A percentile compares a stretch with the other conserved stretches of the same genome.
phyloP scores from a whole-genome alignment of 805 yeast species.

The Lachancea sp. region DNA sequence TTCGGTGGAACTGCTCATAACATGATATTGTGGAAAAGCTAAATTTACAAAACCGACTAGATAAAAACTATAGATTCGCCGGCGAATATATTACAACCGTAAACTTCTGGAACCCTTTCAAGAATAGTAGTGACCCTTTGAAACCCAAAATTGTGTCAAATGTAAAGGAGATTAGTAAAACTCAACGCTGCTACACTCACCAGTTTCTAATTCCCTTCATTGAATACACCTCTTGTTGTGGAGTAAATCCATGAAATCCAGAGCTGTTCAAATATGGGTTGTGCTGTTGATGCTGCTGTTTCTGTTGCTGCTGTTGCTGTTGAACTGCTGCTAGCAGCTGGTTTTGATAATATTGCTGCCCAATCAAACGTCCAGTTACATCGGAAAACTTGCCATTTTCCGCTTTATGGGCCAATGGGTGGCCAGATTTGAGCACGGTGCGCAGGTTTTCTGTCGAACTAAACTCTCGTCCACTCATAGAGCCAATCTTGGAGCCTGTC shows the following conservation, averaged over 20 bases:
- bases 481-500: not conserved
- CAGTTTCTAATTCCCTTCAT: slow-evolving; percentile 5
- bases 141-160: not conserved
- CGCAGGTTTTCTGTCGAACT: slow-evolving; percentile 4
- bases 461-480: not conserved
- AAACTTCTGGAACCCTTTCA: not conserved
- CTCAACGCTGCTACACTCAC: not conserved
- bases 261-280: slow-evolving; percentile 7
- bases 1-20: not conserved
- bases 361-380: not conserved
- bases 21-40: not conserved
- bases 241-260: slow-evolving; percentile 1
- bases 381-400: slow-evolving; percentile 1
- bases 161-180: too few relatives aligned
- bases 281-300: slow-evolving; percentile 11
- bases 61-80: not conserved
- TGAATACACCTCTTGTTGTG: slow-evolving; percentile 2
- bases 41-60: not conserved
- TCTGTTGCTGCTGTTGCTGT: slow-evolving; percentile 13
- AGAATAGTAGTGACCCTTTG: not conserved
- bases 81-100: not conserved
- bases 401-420: slow-evolving; percentile 1
- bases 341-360: slow-evolving; percentile 9
- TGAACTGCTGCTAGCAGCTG: slow-evolving; percentile 10
- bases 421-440: slow-evolving; percentile 5